Base-by-base conservation (phyloP, 1,284 basidiomycete species). In the Paramarasmius palmivorus region DNA sequence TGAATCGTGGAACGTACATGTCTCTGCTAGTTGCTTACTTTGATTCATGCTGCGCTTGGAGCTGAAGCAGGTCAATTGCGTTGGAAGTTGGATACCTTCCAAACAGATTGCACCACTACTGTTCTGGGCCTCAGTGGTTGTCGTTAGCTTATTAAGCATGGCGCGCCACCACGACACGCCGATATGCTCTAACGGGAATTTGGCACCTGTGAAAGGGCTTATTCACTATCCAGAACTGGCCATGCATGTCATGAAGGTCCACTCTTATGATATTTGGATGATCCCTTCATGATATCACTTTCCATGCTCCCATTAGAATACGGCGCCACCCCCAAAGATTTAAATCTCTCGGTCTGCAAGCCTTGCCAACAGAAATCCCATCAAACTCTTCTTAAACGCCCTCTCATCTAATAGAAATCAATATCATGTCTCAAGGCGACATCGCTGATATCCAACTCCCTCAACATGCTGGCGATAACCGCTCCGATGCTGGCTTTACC, bases 261-360 rank as follows among this genome's bases (percentile, higher is more conserved):
- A 22, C 9, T 10, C 9, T 17, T 10, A 22, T 10, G 19, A 9
- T 22, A 40, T 40, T 22, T 19, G 25, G 25, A 46, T 46, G 44
- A 46, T 46, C 10, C 29, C 25, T 46, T 46, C 44, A 46, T 46
- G 44, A 46, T 46, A 46, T 46, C 44, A 46, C 44, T 29, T 25
- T 5, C 9, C n/a, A 12, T 9, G 8, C 41, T 2, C 17, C 14
- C 17, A 17, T 37, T 14, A 37, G 39, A 22, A 40, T 29, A 29
- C 15, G 12, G 44, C 22, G 44, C 25, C 25, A 29, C 29, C 23
- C 8, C 41, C 23, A 9, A 9, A 15, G 19, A 23, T 44, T 44
- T 44, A 44, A 40, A 10, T 14, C 12, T 10, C 39, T 9, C 10
- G 22, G 39, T 14, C 19, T 22, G 17, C 9, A 17, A 17, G 4